Conservation (phyloP, 352 stramenopile genomes). For the Phytophthora syringae region DNA sequence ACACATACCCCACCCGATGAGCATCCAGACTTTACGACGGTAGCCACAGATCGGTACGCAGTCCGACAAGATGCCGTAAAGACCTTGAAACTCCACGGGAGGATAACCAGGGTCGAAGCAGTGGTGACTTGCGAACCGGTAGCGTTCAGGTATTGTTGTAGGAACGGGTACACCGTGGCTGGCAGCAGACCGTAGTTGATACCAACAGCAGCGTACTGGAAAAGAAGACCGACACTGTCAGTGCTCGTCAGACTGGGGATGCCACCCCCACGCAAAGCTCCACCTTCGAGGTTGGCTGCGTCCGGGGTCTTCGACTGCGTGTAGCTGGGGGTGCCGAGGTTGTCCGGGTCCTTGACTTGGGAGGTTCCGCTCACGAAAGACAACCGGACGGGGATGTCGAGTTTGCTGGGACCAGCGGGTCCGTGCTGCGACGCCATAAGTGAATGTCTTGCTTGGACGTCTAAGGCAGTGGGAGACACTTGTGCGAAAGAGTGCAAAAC, state of each 20-base stretch:
- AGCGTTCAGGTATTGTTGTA: slow-evolving; percentile 53
- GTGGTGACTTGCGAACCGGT: slow-evolving; percentile 34
- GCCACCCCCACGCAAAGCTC: slow-evolving; percentile 43
- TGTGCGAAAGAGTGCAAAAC: slow-evolving; percentile 21
- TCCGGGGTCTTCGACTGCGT: slow-evolving; percentile 33
- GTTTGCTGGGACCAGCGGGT: slow-evolving; percentile 19
- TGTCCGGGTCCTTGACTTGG: slow-evolving; percentile 25
- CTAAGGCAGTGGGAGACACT: neutral
- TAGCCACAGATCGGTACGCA: slow-evolving; percentile 65
- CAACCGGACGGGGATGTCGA: slow-evolving; percentile 32
- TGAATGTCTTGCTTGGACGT: neutral
- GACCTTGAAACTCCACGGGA: slow-evolving; percentile 78
- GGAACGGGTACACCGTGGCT: slow-evolving; percentile 51
- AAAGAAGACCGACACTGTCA: slow-evolving; percentile 44
- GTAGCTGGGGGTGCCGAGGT: slow-evolving; percentile 16
- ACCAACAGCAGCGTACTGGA: too few relatives aligned
- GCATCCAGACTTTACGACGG: slow-evolving; percentile 31
- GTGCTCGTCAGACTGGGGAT: slow-evolving; percentile 35
- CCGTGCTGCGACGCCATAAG: slow-evolving; percentile 15
- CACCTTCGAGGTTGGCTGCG: slow-evolving; percentile 20
- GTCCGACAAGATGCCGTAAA: slow-evolving; percentile 47
- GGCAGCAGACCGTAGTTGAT: slow-evolving; percentile 42
- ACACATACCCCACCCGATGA: slow-evolving; percentile 57
- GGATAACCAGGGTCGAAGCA: slow-evolving; percentile 48
- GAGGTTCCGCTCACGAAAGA: slow-evolving; percentile 47